Evolutionary conservation across 352 stramenopile genomes (phyloP).

Genomic region (Phytophthora aleatoria): DNA sequence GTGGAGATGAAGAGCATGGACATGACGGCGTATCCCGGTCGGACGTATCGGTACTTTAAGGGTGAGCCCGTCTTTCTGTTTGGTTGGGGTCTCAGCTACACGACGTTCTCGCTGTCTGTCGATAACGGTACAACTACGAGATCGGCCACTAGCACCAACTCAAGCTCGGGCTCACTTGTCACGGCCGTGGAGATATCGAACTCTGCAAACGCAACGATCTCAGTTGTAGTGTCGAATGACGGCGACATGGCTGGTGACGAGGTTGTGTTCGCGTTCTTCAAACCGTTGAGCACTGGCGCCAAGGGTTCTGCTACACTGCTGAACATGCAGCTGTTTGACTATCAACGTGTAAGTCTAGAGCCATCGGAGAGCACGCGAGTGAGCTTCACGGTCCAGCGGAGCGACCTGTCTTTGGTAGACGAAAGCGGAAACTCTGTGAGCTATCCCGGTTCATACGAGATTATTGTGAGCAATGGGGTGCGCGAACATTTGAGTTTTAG

Average conservation of each 20-base stretch:
- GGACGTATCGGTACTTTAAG: conserved; percentile 90
- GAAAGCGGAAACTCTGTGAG: conserved; percentile 46
- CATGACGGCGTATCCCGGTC: conserved; percentile 83
- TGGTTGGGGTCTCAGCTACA: conserved; percentile 89
- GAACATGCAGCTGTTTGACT: conserved; percentile 73
- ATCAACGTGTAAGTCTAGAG: conserved; percentile 46
- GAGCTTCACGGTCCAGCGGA: conserved; percentile 39
- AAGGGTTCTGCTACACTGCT: conserved; percentile 57
- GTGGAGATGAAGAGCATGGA: conserved; percentile 86
- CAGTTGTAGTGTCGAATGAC: conserved; percentile 54
- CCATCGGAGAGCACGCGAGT: conserved; percentile 31
- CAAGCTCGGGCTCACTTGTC: neutral
- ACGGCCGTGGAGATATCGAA: conserved; percentile 26
- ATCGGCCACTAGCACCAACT: neutral
- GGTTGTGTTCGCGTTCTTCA: conserved; percentile 73
- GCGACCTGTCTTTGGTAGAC: conserved; percentile 50
- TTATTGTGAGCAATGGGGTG: conserved; percentile 69
- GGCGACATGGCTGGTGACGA: conserved; percentile 54
- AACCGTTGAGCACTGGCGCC: conserved; percentile 47
- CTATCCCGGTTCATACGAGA: conserved; percentile 67
- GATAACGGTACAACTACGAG: conserved; percentile 3
- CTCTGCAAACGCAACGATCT: conserved; percentile 41
- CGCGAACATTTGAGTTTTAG: conserved; percentile 50
- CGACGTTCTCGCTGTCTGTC: conserved; percentile 55
- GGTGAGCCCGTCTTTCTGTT: conserved; percentile 86